Evolutionary conservation across 108 stramenopile species (phyloP), one percentile per base, ranked within the genome.

Genomic region (Skeletonema menzelii): DNA sequence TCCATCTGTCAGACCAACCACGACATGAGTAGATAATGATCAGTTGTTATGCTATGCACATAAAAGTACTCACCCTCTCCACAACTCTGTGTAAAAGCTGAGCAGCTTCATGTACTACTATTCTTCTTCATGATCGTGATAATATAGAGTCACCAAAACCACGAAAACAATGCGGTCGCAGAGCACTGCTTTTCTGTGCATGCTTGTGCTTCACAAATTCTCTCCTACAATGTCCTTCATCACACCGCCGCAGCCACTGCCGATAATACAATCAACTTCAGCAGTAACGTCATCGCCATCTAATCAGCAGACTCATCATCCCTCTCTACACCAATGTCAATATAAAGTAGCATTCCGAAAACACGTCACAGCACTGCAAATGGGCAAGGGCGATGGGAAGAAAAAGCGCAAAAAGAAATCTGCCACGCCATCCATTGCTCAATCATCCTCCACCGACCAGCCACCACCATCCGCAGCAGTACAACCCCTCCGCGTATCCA

Each of bases 331-430:
- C 17, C 49, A 53, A 53, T 53, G 22, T 53, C 49, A 53, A 22
- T 53, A 53, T 53, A 53, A 53, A 53, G 49, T 53, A 22, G 49
- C 49, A 4, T 53, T 53, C 22, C 49, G 49, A 53, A 53, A 53
- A 53, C 14, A 42, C 40, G 3, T 3, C 2, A 24, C 49, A 2
- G 2, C 22, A 22, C 22, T 53, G 3, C 49, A 53, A 6, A 90
- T 90, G 87, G 87, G 84, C 38, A 90, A 88, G 64, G 86, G 88
- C 15, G 92, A 88, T 56, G 87, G 89, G 7, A 90, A 93, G 63
- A 84, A 88, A 58, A 84, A 81, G 72, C 70, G 77, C 40, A 90
- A 90, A 56, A 90, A 87, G 71, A 77, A 77, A 59, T 40, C 79
- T 0, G 40, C 84, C 22, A 3, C 73, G 10, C 24, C 76, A 4